Conservation (phyloP, 768 basidiomycete genomes). For the Tricholomella constricta region DNA sequence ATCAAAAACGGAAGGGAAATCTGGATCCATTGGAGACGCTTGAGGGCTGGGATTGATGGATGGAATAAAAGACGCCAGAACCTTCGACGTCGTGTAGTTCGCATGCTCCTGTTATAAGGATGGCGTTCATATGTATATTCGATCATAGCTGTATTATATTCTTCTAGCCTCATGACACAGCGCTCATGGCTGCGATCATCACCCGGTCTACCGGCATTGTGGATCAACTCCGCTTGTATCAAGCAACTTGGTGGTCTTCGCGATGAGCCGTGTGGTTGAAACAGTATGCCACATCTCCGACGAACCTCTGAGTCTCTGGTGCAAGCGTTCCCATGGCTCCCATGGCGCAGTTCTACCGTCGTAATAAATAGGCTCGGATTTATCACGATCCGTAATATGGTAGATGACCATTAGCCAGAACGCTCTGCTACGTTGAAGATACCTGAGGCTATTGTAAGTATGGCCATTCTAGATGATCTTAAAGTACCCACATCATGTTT, state of each 20-base stretch:
- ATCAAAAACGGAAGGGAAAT: not conserved
- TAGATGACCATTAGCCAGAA: not conserved
- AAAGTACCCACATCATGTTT: not conserved
- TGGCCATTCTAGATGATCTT: not conserved
- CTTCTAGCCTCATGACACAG: not conserved
- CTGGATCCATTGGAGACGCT: not conserved
- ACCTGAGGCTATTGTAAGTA: not conserved
- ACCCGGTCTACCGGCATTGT: not conserved
- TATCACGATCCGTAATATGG: not conserved
- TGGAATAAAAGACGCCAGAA: constrained; percentile 11
- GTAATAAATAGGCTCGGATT: not conserved
- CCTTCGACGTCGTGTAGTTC: constrained; percentile 5
- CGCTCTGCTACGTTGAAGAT: not conserved
- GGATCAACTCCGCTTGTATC: constrained; percentile 2
- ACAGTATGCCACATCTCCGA: not conserved
- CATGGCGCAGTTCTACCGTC: not conserved
- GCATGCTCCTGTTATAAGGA: constrained; percentile 6
- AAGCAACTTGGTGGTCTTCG: not conserved
- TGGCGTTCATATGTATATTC: constrained; percentile 2
- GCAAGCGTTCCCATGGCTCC: not conserved
- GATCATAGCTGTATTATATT: not conserved
- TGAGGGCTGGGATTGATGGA: not conserved
- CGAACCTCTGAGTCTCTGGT: not conserved
- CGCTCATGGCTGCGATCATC: constrained; percentile 1
- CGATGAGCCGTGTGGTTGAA: not conserved